A percentile compares a stretch with the other conserved stretches of the same genome.
Evolutionary conservation across 2,329 filamentous ascomycete genomes (phyloP).

Genomic region (Pseudocercospora cruenta): DNA sequence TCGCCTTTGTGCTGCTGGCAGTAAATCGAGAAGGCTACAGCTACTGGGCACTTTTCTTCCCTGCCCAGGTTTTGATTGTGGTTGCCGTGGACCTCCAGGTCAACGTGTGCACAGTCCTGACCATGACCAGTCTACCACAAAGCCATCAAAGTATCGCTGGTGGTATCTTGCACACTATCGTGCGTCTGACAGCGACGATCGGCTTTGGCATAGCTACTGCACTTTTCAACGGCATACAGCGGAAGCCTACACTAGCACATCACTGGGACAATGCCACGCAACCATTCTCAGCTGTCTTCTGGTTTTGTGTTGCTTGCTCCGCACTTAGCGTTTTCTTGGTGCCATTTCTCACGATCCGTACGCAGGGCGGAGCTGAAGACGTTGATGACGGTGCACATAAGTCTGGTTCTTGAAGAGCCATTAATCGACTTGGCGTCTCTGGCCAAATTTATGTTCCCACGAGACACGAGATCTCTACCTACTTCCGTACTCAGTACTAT

Average conservation of each 20-base stretch:
- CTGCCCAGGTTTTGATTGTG: constrained; percentile 11
- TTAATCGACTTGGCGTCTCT: too few relatives aligned
- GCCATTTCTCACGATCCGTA: constrained; percentile 9
- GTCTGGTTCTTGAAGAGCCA: too few relatives aligned
- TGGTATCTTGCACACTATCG: constrained; percentile 13
- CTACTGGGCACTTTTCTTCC: constrained; percentile 18
- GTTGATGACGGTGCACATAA: neutral
- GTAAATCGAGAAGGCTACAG: constrained; percentile 9
- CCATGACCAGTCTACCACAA: constrained; percentile 15
- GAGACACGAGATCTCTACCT: too few relatives aligned
- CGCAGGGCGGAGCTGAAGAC: constrained; percentile 11
- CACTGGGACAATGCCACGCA: constrained; percentile 15
- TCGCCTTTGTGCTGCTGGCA: constrained; percentile 7
- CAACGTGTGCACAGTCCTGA: constrained; percentile 17
- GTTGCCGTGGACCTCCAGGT: constrained; percentile 14
- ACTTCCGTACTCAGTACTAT: too few relatives aligned
- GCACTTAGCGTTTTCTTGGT: constrained; percentile 12
- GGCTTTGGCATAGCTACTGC: constrained; percentile 11
- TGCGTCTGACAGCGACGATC: constrained; percentile 11
- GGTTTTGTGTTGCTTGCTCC: constrained; percentile 6
- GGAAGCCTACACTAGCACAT: neutral
- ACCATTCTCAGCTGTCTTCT: constrained; percentile 11
- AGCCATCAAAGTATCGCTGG: constrained; percentile 15
- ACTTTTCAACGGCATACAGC: constrained; percentile 7
- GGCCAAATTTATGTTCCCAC: too few relatives aligned